Conservation (phyloP, 148 eudicot species). For the Fagopyrum homotropicum region DNA sequence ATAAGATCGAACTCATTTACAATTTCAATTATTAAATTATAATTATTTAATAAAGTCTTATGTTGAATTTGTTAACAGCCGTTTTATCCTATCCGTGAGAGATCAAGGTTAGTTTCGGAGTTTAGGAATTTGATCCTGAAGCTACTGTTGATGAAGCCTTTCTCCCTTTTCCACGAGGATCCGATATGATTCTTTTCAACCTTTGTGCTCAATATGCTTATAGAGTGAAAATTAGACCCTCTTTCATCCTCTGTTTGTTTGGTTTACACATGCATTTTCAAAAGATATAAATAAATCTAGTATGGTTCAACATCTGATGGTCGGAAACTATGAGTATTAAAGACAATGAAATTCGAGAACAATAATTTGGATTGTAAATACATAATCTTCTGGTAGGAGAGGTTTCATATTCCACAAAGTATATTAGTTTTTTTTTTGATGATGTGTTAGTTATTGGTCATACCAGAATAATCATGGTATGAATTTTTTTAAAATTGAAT, state of each 20-base stretch:
- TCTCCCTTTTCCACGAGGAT: slow-evolving; percentile 32
- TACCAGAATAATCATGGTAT: too few relatives aligned
- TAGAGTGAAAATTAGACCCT: slow-evolving; percentile 6
- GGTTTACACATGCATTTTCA: slow-evolving; percentile 46
- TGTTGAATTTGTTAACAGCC: slow-evolving; percentile 48
- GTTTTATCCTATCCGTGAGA: slow-evolving; percentile 82
- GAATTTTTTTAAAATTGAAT: too few relatives aligned
- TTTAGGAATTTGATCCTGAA: slow-evolving; percentile 50
- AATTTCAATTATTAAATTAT: too few relatives aligned
- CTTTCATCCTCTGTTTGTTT: slow-evolving; percentile 14
- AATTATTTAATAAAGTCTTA: not conserved
- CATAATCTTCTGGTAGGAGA: too few relatives aligned
- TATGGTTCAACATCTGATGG: too few relatives aligned
- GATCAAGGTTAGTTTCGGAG: slow-evolving; percentile 58
- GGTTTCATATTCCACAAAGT: too few relatives aligned
- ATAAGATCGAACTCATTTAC: too few relatives aligned
- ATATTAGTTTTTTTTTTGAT: too few relatives aligned
- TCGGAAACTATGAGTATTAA: too few relatives aligned
- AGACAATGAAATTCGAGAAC: too few relatives aligned
- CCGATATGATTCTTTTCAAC: slow-evolving; percentile 39
- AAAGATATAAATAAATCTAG: slow-evolving; percentile 62
- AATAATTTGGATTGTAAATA: too few relatives aligned
- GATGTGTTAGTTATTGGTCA: too few relatives aligned
- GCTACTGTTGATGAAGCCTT: slow-evolving; percentile 43
- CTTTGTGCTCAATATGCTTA: not conserved